Evolutionary conservation across 2,329 filamentous ascomycete genomes (phyloP), one percentile per base, ranked within the genome.

Genomic region (Colletotrichum gloeosporioides): DNA sequence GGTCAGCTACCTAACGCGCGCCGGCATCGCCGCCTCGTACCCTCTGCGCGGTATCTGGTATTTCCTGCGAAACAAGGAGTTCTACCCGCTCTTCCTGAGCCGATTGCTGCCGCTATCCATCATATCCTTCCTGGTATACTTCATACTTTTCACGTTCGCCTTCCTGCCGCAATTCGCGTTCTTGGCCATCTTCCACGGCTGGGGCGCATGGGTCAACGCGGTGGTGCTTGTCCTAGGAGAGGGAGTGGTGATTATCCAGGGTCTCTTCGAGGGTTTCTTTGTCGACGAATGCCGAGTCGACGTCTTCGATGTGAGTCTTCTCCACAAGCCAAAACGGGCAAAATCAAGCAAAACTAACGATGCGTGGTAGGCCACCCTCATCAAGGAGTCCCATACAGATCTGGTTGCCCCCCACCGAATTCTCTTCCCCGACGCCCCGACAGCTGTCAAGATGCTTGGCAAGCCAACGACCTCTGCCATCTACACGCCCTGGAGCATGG

Each of bases 81-180:
- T 97, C 79, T 98, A 94, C 85, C 96, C 96, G 29, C 90, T 98
- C 2, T 94, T 98, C 78, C 88, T 91, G 73, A 89, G 94, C 29
- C 93, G 96, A 18, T 88, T 99, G 4, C 85, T 99, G 1, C 96
- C 96, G 0, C 90, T 98, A 32, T 91, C 95, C 4, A 87, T 98
- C 16, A 93, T 98, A 15, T 98, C 96, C 0, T 87, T 93, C 16
- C 92, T 97, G 71, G 94, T 98, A 16, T 95, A 98, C 77, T 87
- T 93, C n/a, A 88, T 98, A 25, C 91, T 99, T 25, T 99, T 99
- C 84, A 89, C 95, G 15, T 98, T 97, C 84, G 89, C 95, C 1
- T 99, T 98, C 80, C 86, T 98, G 4, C 96, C 96, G 0, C 95
- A 99, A 83, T 95, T 95, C 72, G 95, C 95, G 2, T 95, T 99